phyloP scores from a whole-genome alignment of 371 early-diverging fungal genomes.

The Saksenaea vasiformis region DNA sequence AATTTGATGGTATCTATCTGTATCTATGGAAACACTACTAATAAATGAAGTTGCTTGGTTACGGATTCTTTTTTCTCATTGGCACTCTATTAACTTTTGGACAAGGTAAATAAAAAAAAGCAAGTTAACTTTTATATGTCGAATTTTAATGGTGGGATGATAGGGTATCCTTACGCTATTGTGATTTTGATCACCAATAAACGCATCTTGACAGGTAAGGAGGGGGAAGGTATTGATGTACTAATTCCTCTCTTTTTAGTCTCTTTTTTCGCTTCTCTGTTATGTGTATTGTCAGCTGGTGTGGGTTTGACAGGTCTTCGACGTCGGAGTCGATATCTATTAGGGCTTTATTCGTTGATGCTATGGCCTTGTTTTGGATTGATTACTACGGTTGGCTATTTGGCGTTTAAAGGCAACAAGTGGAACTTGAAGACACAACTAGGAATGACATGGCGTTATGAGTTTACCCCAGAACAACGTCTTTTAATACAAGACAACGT shows the following conservation, averaged over 20 bases:
- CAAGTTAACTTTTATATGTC: neutral
- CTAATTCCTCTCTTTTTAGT: too few species aligned
- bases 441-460: conserved; percentile 32
- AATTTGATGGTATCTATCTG: conserved; percentile 11
- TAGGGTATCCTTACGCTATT: conserved; percentile 17
- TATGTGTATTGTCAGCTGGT: conserved; percentile 18
- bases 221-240: neutral
- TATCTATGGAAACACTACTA: neutral
- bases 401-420: conserved; percentile 25
- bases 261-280: conserved; percentile 15
- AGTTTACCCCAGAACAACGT: conserved; percentile 6
- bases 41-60: conserved; percentile 14
- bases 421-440: conserved; percentile 32
- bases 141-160: neutral
- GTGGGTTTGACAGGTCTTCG: conserved; percentile 24
- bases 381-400: conserved; percentile 25
- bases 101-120: conserved; percentile 14
- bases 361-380: conserved; percentile 33
- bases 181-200: conserved; percentile 19
- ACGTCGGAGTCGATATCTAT: conserved; percentile 13
- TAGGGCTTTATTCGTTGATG: conserved; percentile 22
- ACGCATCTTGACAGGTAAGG: conserved; percentile 16
- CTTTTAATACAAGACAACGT: conserved; percentile 22
- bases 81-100: conserved; percentile 17
- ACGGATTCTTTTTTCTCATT: conserved; percentile 16